Base-by-base conservation (phyloP, 805 yeast genomes). In the Phaffomyces thermotolerans region DNA sequence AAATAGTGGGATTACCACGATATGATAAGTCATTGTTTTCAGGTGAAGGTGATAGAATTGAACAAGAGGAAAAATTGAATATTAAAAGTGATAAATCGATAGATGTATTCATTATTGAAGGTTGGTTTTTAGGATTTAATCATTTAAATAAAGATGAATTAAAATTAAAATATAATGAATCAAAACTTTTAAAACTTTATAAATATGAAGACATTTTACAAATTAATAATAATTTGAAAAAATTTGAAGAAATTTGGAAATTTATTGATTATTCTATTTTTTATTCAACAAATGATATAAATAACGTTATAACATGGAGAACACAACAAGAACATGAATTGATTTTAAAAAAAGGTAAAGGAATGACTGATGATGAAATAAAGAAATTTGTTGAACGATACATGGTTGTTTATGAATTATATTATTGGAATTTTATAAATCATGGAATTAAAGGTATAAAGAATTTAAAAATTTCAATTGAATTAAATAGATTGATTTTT, bases 51-150 rank as follows among this genome's bases (percentile, higher is more conserved):
- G 98, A 91, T 62, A 67, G 98, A 41, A 52, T 60, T 7, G 48
- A 52, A 0, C 36, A 33, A 4, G 48, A 65, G 12, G 78, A 81
- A 81, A 25, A 33, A 7, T 52, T 52, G 3, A 4, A 20, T 20
- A 43, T 53, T 4, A 12, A n/a, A 3, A 30, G 34, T 6, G 27
- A 9, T 12, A 59, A 63, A 5, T 53, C 54, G 0, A 68, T 78
- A 4, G 87, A 84, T 53, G 73, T 89, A 4, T 72, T 91, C 3
- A 61, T 91, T 2, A 69, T 93, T 34, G 99, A 91, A 64, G 99
- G 98, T 5, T 91, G 99, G 99, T 88, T 90, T 65, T 73, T 79
- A 22, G 98, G 98, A 2, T 91, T 79, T 58, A 49, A 58, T 5
- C 69, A 83, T 2, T 51, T 75, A 17, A 50, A 62, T 24, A 58